Base-by-base conservation (phyloP, 2,329 filamentous ascomycete species). In the Verticillium nubilum region DNA sequence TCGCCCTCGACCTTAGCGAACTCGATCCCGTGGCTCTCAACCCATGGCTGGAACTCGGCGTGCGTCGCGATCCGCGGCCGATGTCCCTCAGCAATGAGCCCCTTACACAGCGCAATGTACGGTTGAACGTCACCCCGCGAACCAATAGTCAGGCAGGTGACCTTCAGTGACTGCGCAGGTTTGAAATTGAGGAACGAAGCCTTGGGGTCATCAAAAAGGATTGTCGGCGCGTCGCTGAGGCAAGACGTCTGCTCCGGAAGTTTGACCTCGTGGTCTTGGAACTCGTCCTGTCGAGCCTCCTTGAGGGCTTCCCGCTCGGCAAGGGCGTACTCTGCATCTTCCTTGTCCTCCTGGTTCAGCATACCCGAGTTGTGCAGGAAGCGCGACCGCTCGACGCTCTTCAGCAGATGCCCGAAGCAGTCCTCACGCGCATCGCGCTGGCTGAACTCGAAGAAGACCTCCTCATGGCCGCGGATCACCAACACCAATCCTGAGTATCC, bases 111-210 rank as follows among this genome's bases (percentile, higher is more conserved):
- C 0, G 95, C 92, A 71, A 99, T 98, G 71, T 98, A 99, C 1
- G 95, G 95, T 72, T 99, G 95, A 4, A 99, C 94, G 70, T 99
- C 95, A 26, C 95, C 95, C 61, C 95, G 85, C 13, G 94, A 97
- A 17, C 95, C 95, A 63, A 99, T 99, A 0, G 95, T 99, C 37
- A 99, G 78, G 70, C 95, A 99, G 1, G 94, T 97, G 61, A 99
- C 90, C 23, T 82, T 87, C 70, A 99, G 78, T 2, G 93, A 80
- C 66, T 91, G 82, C 2, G 86, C 76, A 0, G 95, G 94, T 73
- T 96, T 97, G 76, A 97, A 96, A 65, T 95, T 92, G 63, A 97
- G 82, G 60, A 97, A 89, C 0, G 93, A 97, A 4, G 91, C 90
- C 65, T 88, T 87, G 9, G 91, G 87, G 67, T 98, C 94, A 69